Base-by-base conservation (phyloP, 306 rosid species). In the Castanospermum australe region DNA sequence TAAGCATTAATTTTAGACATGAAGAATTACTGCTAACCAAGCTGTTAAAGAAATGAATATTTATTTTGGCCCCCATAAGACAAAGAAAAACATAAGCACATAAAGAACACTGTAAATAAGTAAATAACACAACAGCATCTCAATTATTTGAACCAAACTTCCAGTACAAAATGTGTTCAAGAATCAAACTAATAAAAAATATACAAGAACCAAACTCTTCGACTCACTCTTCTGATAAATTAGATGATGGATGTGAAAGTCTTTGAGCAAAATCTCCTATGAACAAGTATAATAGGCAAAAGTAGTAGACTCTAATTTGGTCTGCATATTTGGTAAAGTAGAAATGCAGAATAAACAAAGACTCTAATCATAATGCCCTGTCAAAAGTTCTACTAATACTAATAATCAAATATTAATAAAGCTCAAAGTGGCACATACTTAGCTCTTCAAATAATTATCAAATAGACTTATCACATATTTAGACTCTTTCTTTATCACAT, bases 221-320 rank as follows among this genome's bases (percentile, higher is more conserved):
- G 15, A 83, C 97, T 94, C 82, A 94, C 99, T 92, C 99, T 85
- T 92, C 92, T 25, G 93, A 78, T 72, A 92, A 83, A 82, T 89
- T 90, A 9, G 93, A 87, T 55, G 99, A 94, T 52, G 99, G 99
- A 83, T 92, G 99, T 39, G 97, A 92, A 76, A 94, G 80, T 78
- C 76, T 78, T 79, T 92, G 97, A 86, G 94, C 91, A 83, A 89
- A 89, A 88, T 89, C 89, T 57, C 97, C 94, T 90, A 89, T 44
- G 42, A 83, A 44, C 66, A 73, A 77, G 83, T 22, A 78, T 24
- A 72, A 79, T 32, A 28, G 75, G 45, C 64, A 75, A 47, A 51
- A 57, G 52, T 61, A n/a, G 82, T 71, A 81, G 83, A 84, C 50
- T 11, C 51, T 50, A 47, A 67, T n/a, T 48, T n/a, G 74, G 54